Base-by-base conservation (phyloP, 768 basidiomycete species). In the Boletus eberwhitei region DNA sequence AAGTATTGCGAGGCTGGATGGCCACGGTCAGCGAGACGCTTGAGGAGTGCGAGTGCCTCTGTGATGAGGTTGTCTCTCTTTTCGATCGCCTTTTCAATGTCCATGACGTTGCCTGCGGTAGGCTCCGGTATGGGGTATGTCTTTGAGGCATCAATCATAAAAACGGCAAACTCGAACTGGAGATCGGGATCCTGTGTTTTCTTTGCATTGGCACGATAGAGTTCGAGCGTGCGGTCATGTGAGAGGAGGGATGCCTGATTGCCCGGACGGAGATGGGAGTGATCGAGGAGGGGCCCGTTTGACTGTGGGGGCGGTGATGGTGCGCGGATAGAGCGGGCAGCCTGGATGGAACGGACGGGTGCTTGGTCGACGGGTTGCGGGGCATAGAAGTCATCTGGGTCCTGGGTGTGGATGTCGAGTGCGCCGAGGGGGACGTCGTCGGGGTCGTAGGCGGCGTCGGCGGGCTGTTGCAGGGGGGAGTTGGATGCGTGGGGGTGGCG, bases 121-220 rank as follows among this genome's bases (percentile, higher is more conserved):
- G 75, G 79, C 3, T 74, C 75, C 5, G 91, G 90, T 53, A 90
- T 85, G 39, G 88, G 87, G 69, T 93, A 83, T 2, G 88, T 85
- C 73, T 96, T 97, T 46, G 93, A 90, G 46, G 95, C 93, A 66
- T 98, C 97, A 67, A 99, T 89, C 90, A 98, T 94, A 79, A 98
- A 98, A 9, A 95, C 92, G 38, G 96, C 93, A 62, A 99, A 98
- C 70, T 99, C 97, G 77, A 94, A 98, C 69, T 96, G 95, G 52
- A 98, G 77, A 65, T 98, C 93, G 0, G 96, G 95, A 71, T 98
- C 93, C 75, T 97, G 93, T 0, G 95, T 97, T 76, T 98, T 98
- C 77, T 96, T 97, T 32, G 96, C 97, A 72, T 99, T 99, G 41
- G 88, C 85, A 44, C 97, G 90, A 77, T 99, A 99, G 58, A 97